Evolutionary conservation across 2,329 filamentous ascomycete species (phyloP).

Genomic region (Diaporthe destruens): DNA sequence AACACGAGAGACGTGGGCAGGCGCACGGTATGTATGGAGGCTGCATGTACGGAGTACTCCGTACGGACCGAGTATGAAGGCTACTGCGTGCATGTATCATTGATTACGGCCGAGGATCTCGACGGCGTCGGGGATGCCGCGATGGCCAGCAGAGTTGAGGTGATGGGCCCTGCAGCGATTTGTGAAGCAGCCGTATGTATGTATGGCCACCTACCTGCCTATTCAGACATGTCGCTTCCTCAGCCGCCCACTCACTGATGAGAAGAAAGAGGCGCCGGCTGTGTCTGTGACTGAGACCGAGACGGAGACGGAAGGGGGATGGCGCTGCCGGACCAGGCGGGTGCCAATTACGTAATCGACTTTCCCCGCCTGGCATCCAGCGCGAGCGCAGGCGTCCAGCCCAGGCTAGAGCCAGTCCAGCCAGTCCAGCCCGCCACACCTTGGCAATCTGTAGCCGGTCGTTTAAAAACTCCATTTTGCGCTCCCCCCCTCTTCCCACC

Average conservation of each 20-base stretch:
- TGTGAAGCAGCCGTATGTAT: background rate
- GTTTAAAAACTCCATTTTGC: conserved; percentile 35
- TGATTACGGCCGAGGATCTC: conserved; percentile 3
- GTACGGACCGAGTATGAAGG: too few relatives aligned
- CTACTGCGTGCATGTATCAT: background rate
- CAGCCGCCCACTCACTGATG: background rate
- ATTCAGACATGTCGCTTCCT: background rate
- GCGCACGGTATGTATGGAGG: background rate
- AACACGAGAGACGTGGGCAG: conserved; percentile 15
- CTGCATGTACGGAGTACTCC: too few relatives aligned
- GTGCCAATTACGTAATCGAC: conserved; percentile 39
- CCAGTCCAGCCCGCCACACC: too few relatives aligned
- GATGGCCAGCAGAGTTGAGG: background rate
- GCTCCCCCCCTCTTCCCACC: conserved; percentile 22
- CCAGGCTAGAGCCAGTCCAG: background rate
- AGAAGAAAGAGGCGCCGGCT: background rate
- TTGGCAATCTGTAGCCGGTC: conserved; percentile 6
- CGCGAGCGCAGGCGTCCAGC: too few relatives aligned
- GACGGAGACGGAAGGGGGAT: conserved; percentile 13
- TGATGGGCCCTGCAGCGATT: background rate
- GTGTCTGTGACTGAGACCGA: background rate
- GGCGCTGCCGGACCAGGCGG: background rate
- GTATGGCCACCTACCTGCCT: conserved; percentile 19
- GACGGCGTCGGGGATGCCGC: conserved; percentile 4
- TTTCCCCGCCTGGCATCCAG: background rate